Evolutionary conservation across 1,284 basidiomycete species (phyloP).

Genomic region (Ganoderma lingzhi): DNA sequence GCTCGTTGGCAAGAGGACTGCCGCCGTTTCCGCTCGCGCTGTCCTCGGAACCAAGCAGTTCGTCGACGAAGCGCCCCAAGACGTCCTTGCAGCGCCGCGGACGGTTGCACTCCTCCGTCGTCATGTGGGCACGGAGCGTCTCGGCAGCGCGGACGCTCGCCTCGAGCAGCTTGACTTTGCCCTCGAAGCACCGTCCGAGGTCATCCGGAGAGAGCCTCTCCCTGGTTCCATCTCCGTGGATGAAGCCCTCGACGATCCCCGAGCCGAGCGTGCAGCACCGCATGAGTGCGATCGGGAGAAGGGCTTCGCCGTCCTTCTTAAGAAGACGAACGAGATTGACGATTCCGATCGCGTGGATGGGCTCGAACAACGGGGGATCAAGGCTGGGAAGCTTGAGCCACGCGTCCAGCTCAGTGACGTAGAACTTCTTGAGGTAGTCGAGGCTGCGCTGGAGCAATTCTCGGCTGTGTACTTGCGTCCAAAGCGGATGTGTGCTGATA

Average conservation of each 20-base stretch:
- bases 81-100: background rate
- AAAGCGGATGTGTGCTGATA: conserved; percentile 15
- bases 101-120: background rate
- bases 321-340: conserved; percentile 28
- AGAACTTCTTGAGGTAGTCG: conserved; percentile 16
- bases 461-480: conserved; percentile 22
- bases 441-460: conserved; percentile 5
- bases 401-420: background rate
- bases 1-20: conserved; percentile 13
- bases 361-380: conserved; percentile 16
- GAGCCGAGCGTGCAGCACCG: conserved; percentile 22
- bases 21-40: background rate
- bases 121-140: background rate
- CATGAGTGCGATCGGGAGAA: conserved; percentile 23
- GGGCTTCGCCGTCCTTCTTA: background rate
- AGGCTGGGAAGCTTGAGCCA: background rate
- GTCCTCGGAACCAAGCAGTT: conserved; percentile 19
- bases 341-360: conserved; percentile 24
- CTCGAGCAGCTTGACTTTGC: conserved; percentile 15
- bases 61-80: conserved; percentile 23
- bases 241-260: conserved; percentile 19
- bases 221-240: conserved; percentile 21
- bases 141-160: conserved; percentile 1
- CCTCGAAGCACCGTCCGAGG: conserved; percentile 22
- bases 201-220: conserved; percentile 21